phyloP scores from a whole-genome alignment of 495 filamentous ascomycete genomes.

The Pyronema omphalodes region DNA sequence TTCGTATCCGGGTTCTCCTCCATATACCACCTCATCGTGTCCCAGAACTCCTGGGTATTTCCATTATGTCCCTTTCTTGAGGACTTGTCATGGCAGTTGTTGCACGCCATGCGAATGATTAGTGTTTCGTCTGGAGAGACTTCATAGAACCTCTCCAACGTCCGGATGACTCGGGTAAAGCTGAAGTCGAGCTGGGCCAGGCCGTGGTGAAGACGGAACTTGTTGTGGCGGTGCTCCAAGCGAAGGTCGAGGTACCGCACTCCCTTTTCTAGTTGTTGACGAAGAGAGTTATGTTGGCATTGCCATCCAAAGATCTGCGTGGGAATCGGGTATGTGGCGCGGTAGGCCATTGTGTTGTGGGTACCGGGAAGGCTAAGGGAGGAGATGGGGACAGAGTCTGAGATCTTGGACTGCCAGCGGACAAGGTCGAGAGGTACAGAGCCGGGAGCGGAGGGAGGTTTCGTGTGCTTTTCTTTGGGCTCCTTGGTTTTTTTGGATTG shows the following conservation, averaged over 20 bases:
- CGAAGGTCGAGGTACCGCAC: slow-evolving; percentile 25
- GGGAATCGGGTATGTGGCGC: not conserved
- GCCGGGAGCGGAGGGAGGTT: not conserved
- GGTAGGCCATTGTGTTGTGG: slow-evolving; percentile 23
- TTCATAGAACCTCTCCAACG: slow-evolving; percentile 9
- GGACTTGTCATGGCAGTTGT: not conserved
- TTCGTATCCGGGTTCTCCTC: not conserved
- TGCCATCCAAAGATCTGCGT: slow-evolving; percentile 1
- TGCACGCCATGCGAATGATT: not conserved
- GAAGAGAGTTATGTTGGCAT: slow-evolving; percentile 17
- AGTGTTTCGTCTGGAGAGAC: not conserved
- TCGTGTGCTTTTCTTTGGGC: not conserved
- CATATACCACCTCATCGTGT: not conserved
- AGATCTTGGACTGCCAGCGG: slow-evolving; percentile 19
- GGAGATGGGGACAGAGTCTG: slow-evolving; percentile 8
- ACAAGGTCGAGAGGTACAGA: slow-evolving; percentile 8
- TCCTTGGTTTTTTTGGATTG: too few relatives aligned
- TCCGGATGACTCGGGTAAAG: slow-evolving; percentile 17
- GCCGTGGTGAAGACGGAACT: slow-evolving; percentile 25
- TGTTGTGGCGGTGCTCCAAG: slow-evolving; percentile 22
- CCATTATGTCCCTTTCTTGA: not conserved
- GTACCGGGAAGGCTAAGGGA: slow-evolving; percentile 21
- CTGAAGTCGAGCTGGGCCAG: slow-evolving; percentile 13
- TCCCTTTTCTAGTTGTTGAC: slow-evolving; percentile 17
- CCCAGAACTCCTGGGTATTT: not conserved